Evolutionary conservation across 2,329 filamentous ascomycete species (phyloP).

Genomic region (Emmonsia crescens): DNA sequence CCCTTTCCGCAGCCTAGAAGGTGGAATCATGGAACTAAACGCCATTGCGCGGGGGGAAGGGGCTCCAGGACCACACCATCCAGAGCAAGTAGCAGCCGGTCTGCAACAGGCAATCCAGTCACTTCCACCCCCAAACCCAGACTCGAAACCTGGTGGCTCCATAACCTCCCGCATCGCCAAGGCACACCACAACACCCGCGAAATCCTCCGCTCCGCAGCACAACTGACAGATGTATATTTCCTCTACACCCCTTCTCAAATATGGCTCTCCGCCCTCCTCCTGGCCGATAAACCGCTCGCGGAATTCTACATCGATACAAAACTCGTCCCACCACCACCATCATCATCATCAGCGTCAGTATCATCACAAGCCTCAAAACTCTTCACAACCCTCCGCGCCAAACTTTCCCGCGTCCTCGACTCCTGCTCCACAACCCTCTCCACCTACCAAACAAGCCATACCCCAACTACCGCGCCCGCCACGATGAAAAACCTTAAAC

Average conservation of each 20-base stretch:
- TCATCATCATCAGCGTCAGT: slow-evolving; percentile 2
- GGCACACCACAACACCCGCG: slow-evolving; percentile 63
- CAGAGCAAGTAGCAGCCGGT: slow-evolving; percentile 21
- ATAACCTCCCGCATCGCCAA: slow-evolving; percentile 40
- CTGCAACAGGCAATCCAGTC: slow-evolving; percentile 22
- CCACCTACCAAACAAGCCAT: slow-evolving; percentile 23
- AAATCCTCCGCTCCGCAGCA: slow-evolving; percentile 66
- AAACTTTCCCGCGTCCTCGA: slow-evolving; percentile 30
- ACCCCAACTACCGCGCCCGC: slow-evolving; percentile 19
- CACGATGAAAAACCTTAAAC: slow-evolving; percentile 33
- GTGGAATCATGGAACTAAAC: slow-evolving; percentile 70
- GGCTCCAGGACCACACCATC: slow-evolving; percentile 21
- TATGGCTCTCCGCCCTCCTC: slow-evolving; percentile 72
- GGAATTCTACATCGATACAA: slow-evolving; percentile 35
- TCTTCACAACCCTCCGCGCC: slow-evolving; percentile 23
- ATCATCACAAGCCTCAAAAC: slow-evolving; percentile 12
- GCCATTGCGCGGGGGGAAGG: slow-evolving; percentile 54
- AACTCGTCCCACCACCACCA: slow-evolving; percentile 22
- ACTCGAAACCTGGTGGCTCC: slow-evolving; percentile 16
- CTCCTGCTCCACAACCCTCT: slow-evolving; percentile 30
- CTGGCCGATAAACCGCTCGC: slow-evolving; percentile 53
- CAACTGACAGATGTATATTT: slow-evolving; percentile 94
- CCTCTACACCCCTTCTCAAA: slow-evolving; percentile 87
- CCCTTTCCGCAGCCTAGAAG: slow-evolving; percentile 78
- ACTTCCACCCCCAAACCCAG: slow-evolving; percentile 21